Conservation (phyloP, 192 early-diverging fungal species). For the Coemansia guatemalensis region DNA sequence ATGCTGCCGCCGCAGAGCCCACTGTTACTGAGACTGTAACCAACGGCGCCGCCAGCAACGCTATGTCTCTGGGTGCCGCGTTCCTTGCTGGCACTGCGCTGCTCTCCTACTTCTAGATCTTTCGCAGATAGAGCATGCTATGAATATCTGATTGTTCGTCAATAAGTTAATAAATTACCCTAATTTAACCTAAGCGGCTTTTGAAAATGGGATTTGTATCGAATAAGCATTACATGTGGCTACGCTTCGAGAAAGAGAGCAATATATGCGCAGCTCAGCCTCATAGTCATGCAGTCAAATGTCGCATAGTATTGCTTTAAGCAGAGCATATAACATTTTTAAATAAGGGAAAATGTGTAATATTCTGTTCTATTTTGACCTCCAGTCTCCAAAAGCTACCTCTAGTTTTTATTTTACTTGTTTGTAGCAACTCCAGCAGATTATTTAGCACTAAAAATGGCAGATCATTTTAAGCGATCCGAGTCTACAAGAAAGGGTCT, state of each 20-base stretch:
- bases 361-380: conserved; percentile 2
- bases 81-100: conserved; percentile 26
- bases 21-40: conserved; percentile 42
- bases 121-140: neutral
- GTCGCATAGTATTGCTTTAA: neutral
- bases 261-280: neutral
- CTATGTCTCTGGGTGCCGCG: conserved; percentile 28
- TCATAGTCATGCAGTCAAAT: neutral
- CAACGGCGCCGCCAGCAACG: conserved; percentile 40
- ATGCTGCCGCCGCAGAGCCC: conserved; percentile 31
- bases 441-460: neutral
- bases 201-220: neutral
- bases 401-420: neutral
- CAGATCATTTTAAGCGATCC: neutral
- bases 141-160: neutral
- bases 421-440: neutral
- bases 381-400: neutral
- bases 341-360: neutral
- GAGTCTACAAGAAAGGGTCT: conserved; percentile 1
- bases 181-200: neutral
- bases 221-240: conserved; percentile 5
- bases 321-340: neutral
- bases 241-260: neutral
- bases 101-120: conserved; percentile 22
- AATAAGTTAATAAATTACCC: neutral